Percentiles rank a stretch among this genome's conserved stretches.
phyloP scores from a whole-genome alignment of 306 rosid genomes.

The Vachellia collinsii region DNA sequence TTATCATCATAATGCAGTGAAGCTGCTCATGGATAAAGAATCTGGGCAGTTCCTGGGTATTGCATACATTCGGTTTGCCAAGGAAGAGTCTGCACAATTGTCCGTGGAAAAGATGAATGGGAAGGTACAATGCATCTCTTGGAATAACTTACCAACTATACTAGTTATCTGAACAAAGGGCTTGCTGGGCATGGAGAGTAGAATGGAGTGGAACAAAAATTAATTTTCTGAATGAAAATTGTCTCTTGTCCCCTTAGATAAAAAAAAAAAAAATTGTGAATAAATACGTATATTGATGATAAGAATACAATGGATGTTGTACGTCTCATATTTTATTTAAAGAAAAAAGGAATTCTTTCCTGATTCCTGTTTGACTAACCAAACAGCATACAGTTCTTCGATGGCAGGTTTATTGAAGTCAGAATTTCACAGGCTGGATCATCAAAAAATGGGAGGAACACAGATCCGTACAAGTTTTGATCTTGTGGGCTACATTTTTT shows the following conservation, averaged over 20 bases:
- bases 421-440: conserved; percentile 43
- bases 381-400: conserved; percentile 43
- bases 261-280: background rate
- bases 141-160: conserved; percentile 1
- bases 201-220: background rate
- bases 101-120: conserved; percentile 62
- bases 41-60: conserved; percentile 48
- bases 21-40: conserved; percentile 39
- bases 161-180: conserved; percentile 18
- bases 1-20: conserved; percentile 40
- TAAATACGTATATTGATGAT: background rate
- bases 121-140: conserved; percentile 46
- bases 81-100: conserved; percentile 44
- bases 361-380: background rate
- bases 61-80: conserved; percentile 47
- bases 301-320: background rate
- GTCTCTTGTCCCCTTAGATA: background rate
- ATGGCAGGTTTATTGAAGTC: conserved; percentile 58
- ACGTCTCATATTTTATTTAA: background rate
- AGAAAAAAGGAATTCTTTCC: background rate
- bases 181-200: background rate
- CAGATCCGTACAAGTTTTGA: conserved; percentile 46
- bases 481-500: conserved; percentile 6
- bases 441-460: conserved; percentile 23
- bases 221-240: background rate